Base-by-base conservation (phyloP, 1,139 yeast genomes). In the Eremothecium cymbalariae region DNA sequence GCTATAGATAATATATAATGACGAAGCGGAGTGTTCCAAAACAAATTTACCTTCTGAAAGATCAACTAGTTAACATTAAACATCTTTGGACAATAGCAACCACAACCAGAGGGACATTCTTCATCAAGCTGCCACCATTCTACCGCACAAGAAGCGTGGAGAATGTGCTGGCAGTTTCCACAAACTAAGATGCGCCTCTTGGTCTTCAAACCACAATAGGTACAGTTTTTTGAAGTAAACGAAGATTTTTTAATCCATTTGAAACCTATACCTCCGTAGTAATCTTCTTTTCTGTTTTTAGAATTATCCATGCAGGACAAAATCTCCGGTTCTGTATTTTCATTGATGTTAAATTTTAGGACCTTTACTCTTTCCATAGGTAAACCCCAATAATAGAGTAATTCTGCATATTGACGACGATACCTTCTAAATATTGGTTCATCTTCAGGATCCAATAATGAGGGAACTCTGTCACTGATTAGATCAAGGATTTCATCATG, bases 91-190 rank as follows among this genome's bases (percentile, higher is more conserved):
- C 95, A 85, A 7, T 57, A 47, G 51, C 97, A 88, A 0, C 95
- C 95, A 61, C 97, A 88, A 0, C 96, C 97, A 40, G 85, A 73
- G 0, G 94, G 80, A 57, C 97, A 88, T 47, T 79, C 85, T 28
- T 59, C 62, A 3, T 65, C 67, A 0, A 57, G 62, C 11, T 59
- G 61, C 88, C 94, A 86, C 97, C 97, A 88, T 36, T 69, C 70
- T 9, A 67, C 60, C 0, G 94, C 94, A 63, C 97, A 88, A 22
- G 67, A 65, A 1, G 83, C 71, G 53, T 88, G 97, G 45, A 81
- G 53, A 1, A 83, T 64, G 59, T 88, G 96, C 43, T 77, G 82
- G 59, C 97, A 88, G 26, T 63, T 64, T 5, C 73, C 67, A 51
- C 97, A 88, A 2, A 74, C 70, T 22, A 79, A 74, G 25, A 81